Base-by-base conservation (phyloP, 2,329 filamentous ascomycete genomes). In the Cytospora leucostoma region DNA sequence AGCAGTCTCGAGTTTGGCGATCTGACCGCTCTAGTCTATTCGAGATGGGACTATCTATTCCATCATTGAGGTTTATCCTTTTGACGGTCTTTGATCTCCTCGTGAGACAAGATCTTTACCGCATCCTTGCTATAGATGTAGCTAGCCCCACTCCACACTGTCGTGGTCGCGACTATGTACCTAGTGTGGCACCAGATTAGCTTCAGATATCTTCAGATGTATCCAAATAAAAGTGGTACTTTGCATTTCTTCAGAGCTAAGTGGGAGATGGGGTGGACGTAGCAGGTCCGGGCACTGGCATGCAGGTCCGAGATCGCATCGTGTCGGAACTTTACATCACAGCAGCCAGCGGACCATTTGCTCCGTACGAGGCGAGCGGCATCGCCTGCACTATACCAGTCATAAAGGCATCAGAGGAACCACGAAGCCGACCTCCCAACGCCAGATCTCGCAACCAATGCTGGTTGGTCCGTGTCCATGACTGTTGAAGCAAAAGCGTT, bases 51-150 rank as follows among this genome's bases (percentile, higher is more conserved):
- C 32, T 19, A 27, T 47, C 21, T 4, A 15, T 11, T 52, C 21
- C 13, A 15, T 65, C 38, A 65, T 38, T 35, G 38, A 33, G 15
- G 54, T 21, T 59, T 53, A n/a, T 57, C 58, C 21, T 67, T 67
- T 10, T 61, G 61, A 51, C 71, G 70, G 37, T 68, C 66, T 59
- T 73, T 72, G 33, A 56, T 52, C 7, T 59, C 54, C 19, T 68
- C 71, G 54, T 76, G 70, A 0, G 76, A 75, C 50, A 98, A 74
- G 62, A 98, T 97, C 75, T 90, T 96, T 37, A 98, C 93, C 0
- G 93, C 94, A 70, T 96, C 90, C 74, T 95, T 97, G 68, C 87
- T 91, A 74, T 89, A 96, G 7, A 96, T 82, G 74, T 99, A 99
- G 75, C 93, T 97, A 15, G 93, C 82, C 8, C 95, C 95, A 67